Base-by-base conservation (phyloP, 2,329 filamentous ascomycete species). In the Plectosphaerella sp. region DNA sequence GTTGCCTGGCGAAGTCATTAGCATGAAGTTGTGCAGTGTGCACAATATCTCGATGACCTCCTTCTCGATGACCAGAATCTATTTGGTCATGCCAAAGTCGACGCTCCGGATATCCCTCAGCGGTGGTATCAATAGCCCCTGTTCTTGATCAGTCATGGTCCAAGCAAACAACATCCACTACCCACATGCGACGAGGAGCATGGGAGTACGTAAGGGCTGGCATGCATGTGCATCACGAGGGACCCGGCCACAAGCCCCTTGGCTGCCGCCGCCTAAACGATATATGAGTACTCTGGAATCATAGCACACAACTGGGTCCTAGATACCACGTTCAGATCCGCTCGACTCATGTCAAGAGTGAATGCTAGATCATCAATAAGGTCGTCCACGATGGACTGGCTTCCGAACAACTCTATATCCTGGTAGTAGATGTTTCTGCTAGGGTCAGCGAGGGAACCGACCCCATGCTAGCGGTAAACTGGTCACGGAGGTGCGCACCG, bases 371-470 rank as follows among this genome's bases (percentile, higher is more conserved):
- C 85, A 60, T 94, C 88, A 0, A 94, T 80, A 45, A 89, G 82
- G 28, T 77, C 75, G 63, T 94, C 86, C 0, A 94, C 88, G 14
- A 82, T 74, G 15, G 68, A 64, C 64, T 94, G 90, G 48, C 75
- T 84, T 18, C 77, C 75, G 61, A 94, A 95, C 0, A 95, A 72
- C 10, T 83, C 78, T 5, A 86, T 82, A 58, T 91, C 79, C 59
- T 89, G 83, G 63, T 95, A 95, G 66, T 86, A 95, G 4, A 95
- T 84, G 61, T 89, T 88, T 55, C 89, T 93, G 24, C 22, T 33
- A 4, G 35, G 15, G 41, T 50, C n/a, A 55, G 39, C 22, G 28
- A 33, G 28, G 8, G 28, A 12, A 12, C 28, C 20, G 12, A 14
- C 36, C 9, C 15, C 12, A 12, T 10, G 10, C 36, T 7, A 48